Evolutionary conservation across 805 yeast species (phyloP).

Genomic region (Teunomyces barrocoloradensis): DNA sequence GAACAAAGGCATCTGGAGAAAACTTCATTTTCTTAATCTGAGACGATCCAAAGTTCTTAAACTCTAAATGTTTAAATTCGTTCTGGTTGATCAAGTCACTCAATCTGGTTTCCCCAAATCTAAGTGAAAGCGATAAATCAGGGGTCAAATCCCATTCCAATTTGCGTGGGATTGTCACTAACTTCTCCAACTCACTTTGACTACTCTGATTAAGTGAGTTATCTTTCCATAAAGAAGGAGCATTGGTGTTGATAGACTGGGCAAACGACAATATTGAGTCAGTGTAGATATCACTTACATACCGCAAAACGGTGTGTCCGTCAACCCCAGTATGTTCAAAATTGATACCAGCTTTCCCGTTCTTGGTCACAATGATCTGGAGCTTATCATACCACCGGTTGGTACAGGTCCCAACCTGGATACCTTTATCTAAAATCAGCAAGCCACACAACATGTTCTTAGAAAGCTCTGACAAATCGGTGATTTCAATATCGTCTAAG

Average conservation of each 20-base stretch:
- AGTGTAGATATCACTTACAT: conserved; percentile 87
- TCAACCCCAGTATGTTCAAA: conserved; percentile 95
- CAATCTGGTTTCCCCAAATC: conserved; percentile 88
- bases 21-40: conserved; percentile 79
- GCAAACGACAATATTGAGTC: conserved; percentile 89
- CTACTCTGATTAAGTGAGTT: conserved; percentile 11
- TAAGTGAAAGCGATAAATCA: conserved; percentile 71
- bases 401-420: conserved; percentile 91
- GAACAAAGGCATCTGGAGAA: conserved; percentile 93
- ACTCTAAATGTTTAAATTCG: conserved; percentile 80
- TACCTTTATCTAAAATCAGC: conserved; percentile 73
- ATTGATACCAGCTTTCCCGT: conserved; percentile 90
- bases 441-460: conserved; percentile 88
- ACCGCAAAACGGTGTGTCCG: conserved; percentile 88
- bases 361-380: conserved; percentile 81
- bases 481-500: conserved; percentile 71
- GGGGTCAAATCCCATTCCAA: conserved; percentile 82
- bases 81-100: conserved; percentile 87
- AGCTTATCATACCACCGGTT: conserved; percentile 94
- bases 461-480: conserved; percentile 62
- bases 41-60: conserved; percentile 67
- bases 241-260: conserved; percentile 68
- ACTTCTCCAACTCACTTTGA: conserved; percentile 30
- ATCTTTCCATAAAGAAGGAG: conserved; percentile 67
- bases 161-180: conserved; percentile 74